phyloP scores from a whole-genome alignment of 2,329 filamentous ascomycete genomes.

The Setomelanomma holmii region DNA sequence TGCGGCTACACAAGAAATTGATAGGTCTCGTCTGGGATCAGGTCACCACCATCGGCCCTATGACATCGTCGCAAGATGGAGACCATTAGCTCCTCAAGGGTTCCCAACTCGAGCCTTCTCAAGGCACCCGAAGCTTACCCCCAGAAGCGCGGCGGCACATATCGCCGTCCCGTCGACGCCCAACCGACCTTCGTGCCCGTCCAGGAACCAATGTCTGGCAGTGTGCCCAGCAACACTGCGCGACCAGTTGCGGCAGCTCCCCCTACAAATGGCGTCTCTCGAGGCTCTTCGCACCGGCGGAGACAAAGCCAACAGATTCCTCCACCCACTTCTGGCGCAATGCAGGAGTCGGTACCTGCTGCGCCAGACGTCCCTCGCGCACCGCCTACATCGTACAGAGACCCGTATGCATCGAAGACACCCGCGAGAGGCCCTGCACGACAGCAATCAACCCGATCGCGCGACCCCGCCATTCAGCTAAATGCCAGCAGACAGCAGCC shows the following conservation, averaged over 20 bases:
- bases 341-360: constrained; percentile 41
- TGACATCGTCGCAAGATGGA: constrained; percentile 40
- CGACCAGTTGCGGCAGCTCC: constrained; percentile 27
- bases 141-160: constrained; percentile 42
- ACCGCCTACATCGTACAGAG: constrained; percentile 52
- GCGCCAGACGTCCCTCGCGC: constrained; percentile 68
- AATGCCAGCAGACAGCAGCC: constrained; percentile 46
- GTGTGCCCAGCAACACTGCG: constrained; percentile 40
- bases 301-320: constrained; percentile 43
- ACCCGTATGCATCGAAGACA: constrained; percentile 46
- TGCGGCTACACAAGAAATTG: constrained; percentile 16
- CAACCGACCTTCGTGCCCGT: constrained; percentile 24
- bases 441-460: constrained; percentile 34
- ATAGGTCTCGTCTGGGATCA: constrained; percentile 13
- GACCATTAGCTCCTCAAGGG: constrained; percentile 30
- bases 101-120: constrained; percentile 29
- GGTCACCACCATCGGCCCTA: constrained; percentile 17
- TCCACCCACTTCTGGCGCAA: constrained; percentile 30
- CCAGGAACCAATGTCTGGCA: constrained; percentile 20
- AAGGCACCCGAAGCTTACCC: constrained; percentile 37
- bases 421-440: constrained; percentile 33
- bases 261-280: constrained; percentile 26
- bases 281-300: constrained; percentile 35
- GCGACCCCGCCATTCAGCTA: constrained; percentile 43
- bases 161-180: constrained; percentile 41